Evolutionary conservation across 495 filamentous ascomycete genomes (phyloP).

Genomic region (Penicillium pancosmium): DNA sequence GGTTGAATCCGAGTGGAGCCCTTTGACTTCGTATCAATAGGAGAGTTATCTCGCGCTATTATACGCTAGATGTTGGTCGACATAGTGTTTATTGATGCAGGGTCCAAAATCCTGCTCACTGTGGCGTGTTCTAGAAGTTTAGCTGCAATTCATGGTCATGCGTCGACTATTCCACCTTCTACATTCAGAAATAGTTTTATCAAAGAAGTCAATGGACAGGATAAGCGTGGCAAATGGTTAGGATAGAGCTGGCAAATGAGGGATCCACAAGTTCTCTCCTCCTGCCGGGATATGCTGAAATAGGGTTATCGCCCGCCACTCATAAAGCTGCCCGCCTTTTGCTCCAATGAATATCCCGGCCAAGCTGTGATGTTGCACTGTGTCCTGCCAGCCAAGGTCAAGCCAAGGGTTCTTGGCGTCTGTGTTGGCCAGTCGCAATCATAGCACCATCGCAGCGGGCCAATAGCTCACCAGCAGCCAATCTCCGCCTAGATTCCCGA

Average conservation of each 20-base stretch:
- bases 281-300: neutral
- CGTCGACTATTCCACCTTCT: neutral
- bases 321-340: constrained; percentile 17
- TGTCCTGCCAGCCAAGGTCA: constrained; percentile 20
- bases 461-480: constrained; percentile 1
- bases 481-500: neutral
- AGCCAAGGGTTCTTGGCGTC: neutral
- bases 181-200: neutral
- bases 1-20: neutral
- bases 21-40: neutral
- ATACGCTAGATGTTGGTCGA: neutral
- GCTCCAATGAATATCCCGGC: constrained; percentile 6
- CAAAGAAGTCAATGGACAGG: neutral
- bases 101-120: neutral
- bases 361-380: constrained; percentile 25
- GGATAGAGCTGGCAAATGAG: neutral
- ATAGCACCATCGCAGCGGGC: constrained; percentile 2
- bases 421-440: constrained; percentile 1
- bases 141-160: neutral
- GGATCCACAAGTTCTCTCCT: neutral
- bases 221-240: constrained; percentile 1
- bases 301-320: constrained; percentile 7
- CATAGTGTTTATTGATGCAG: neutral
- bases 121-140: constrained; percentile 2
- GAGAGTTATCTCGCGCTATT: neutral